Conservation (phyloP, 805 yeast genomes). For the Saitoella complicata region DNA sequence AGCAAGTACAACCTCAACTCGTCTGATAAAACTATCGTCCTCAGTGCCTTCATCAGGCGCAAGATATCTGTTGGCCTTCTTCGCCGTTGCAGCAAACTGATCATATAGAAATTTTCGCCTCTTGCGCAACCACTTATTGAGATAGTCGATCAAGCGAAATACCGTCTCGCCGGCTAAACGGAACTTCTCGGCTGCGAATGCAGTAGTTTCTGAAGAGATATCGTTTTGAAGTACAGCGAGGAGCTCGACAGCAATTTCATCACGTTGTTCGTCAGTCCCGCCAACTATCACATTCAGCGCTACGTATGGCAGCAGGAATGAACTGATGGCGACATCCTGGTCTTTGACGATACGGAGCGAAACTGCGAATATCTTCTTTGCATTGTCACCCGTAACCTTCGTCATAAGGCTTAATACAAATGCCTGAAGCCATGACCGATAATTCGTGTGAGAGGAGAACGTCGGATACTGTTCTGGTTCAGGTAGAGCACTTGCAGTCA, state of each 20-base stretch:
- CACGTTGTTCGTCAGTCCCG: constrained; percentile 25
- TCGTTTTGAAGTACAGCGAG: constrained; percentile 29
- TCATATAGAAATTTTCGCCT: neutral
- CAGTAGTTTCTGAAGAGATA: neutral
- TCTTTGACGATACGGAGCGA: constrained; percentile 50
- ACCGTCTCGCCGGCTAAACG: neutral
- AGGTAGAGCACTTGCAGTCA: constrained; percentile 24
- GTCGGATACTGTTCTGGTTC: constrained; percentile 45
- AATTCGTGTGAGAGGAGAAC: constrained; percentile 24
- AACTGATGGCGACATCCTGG: constrained; percentile 53
- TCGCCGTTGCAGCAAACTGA: neutral
- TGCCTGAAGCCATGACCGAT: constrained; percentile 55
- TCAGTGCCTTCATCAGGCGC: constrained; percentile 34
- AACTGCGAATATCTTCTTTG: constrained; percentile 36
- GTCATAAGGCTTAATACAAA: constrained; percentile 53
- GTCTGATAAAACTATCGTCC: constrained; percentile 17
- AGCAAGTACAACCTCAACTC: neutral
- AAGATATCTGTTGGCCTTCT: constrained; percentile 24
- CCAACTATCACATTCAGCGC: constrained; percentile 46
- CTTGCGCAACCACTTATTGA: constrained; percentile 2
- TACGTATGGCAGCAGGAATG: constrained; percentile 62
- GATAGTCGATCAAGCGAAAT: neutral
- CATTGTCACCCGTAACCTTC: constrained; percentile 21
- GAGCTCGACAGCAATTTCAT: constrained; percentile 43
- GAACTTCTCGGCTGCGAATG: neutral